Conservation (phyloP, 176 grass and related monocot species). For the Musa itinerans region DNA sequence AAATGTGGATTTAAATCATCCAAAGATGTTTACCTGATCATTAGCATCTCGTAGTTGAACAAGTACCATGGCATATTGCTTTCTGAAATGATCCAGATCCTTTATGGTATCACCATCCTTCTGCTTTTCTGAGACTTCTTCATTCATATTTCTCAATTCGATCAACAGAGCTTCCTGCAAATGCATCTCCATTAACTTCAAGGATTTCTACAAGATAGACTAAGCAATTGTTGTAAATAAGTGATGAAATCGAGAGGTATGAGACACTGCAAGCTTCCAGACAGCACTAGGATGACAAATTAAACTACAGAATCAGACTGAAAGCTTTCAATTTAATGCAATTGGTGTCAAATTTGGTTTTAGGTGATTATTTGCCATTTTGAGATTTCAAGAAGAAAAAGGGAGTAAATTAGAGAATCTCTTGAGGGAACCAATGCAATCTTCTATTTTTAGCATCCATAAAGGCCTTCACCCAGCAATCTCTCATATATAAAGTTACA, state of each 20-base stretch:
- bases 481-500: too few relatives aligned
- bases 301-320: not conserved
- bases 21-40: constrained; percentile 51
- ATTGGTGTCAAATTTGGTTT: too few relatives aligned
- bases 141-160: constrained; percentile 96
- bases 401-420: too few relatives aligned
- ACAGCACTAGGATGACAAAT: not conserved
- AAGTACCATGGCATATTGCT: constrained; percentile 87
- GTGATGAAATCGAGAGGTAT: not conserved
- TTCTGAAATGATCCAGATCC: constrained; percentile 87
- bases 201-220: not conserved
- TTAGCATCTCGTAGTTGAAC: constrained; percentile 90
- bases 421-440: too few relatives aligned
- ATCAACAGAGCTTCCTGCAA: constrained; percentile 80
- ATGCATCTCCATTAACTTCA: not conserved
- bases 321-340: too few relatives aligned
- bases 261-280: not conserved
- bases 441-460: too few relatives aligned
- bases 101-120: constrained; percentile 61
- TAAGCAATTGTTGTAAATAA: not conserved
- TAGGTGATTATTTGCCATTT: too few relatives aligned
- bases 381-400: too few relatives aligned
- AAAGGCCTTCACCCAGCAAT: too few relatives aligned
- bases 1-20: not conserved
- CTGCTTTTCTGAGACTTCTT: constrained; percentile 87